Evolutionary conservation across 2,329 filamentous ascomycete genomes (phyloP), one percentile per base, ranked within the genome.

Genomic region (Orbilia ellipsospora): DNA sequence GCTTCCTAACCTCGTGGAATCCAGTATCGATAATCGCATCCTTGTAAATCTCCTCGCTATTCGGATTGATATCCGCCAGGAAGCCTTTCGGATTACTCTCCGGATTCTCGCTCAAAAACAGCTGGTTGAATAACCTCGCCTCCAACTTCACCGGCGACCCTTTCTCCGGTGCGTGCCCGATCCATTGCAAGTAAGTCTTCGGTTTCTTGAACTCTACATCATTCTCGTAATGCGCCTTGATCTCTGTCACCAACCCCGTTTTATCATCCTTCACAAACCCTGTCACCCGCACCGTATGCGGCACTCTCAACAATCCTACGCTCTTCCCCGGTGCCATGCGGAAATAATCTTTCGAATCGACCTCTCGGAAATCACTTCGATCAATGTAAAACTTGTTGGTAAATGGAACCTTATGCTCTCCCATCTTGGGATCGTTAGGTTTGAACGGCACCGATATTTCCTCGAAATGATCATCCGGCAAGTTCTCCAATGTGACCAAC

Each of bases 101-200:
- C 1, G 94, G 94, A 80, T 95, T 90, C 56, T 94, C 90, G 2
- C 90, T 92, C 82, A 93, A 93, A 87, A 97, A 97, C 0, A 98
- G 87, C 2, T 89, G 85, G 81, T 93, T 92, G 84, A 95, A 90
- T 56, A 95, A 86, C 73, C 94, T 90, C 50, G 89, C 91, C 82
- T 94, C 91, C 12, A 90, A 90, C 65, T 84, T 85, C 73, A 90
- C 84, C 2, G 87, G 87, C 45, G 86, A 86, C 42, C 84, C 83
- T 78, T 89, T 88, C 13, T 86, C 86, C 0, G 90, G 87, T 0
- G 88, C 90, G 45, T 89, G 88, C 4, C 89, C 88, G 4, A 97
- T 92, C 94, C 94, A 97, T 81, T 97, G 93, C 81, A 97, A 96
- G 81, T 89, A 92, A 0, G 93, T 90, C 84, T 96, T 94, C 50